Base-by-base conservation (phyloP, 345 rosid species). In the Acer yangbiense region DNA sequence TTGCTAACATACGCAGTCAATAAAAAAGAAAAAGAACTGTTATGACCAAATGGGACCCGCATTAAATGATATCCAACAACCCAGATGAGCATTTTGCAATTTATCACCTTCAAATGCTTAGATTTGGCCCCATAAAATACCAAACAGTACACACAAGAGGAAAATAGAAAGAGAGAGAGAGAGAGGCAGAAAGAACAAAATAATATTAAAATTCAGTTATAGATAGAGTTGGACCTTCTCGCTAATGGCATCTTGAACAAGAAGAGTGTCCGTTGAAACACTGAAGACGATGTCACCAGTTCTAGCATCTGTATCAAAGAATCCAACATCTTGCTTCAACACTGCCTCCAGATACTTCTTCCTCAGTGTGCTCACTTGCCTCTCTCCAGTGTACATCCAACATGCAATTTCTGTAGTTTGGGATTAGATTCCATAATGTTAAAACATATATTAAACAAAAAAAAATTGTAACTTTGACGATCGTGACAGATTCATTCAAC, bases 201-300 rank as follows among this genome's bases (percentile, higher is more conserved):
- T 68, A 29, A 55, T 39, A 54, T 21, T 44, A n/a, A 39, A 20
- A n/a, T n/a, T 60, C 10, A 18, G 64, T 60, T 57, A 18, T 2
- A 60, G 23, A 18, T 2, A 60, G 23, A 60, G 64, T 48, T 48
- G 44, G 65, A 95, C 99, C 98, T 96, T 96, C 82, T 96, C 98
- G 69, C 99, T 94, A 76, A 96, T 96, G 88, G 99, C 99, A 79
- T 96, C 99, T 93, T 96, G 99, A 77, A 96, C 98, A 54, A 96
- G 98, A 77, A 96, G 93, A 71, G 99, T 96, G 83, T 96, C 99
- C 11, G 99, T 96, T 25, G 99, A 96, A 80, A 96, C 97, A 85
- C 98, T 91, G 80, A 96, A 96, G 86, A 96, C 99, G 76, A 96
- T 89, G 72, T 96, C 99, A 14, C 98, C 98, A 68, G 99, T 96